Base-by-base conservation (phyloP, 805 yeast species). In the Zygosaccharomyces bailii region DNA sequence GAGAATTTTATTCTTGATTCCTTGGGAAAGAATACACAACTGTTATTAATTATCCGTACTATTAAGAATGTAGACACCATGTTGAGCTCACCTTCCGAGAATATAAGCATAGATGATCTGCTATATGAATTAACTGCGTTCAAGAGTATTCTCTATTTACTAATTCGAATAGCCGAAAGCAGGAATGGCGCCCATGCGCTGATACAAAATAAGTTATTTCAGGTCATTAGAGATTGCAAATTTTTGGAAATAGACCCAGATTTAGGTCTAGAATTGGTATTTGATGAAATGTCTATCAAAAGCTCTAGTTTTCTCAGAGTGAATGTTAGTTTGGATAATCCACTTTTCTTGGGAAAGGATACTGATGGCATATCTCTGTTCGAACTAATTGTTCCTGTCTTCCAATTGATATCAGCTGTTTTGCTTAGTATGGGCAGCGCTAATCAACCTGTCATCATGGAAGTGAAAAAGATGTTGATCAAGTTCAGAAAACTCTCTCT, bases 71-170 rank as follows among this genome's bases (percentile, higher is more conserved):
- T 84, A 1, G 96, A 87, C 59, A 84, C 79, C 30, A 68, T 82
- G 42, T 60, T 86, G 27, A 71, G 51, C 16, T 54, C 68, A 0
- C 53, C 62, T n/a, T 57, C 52, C 9, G 68, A 63, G 38, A 62
- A 66, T 21, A 63, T 76, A 7, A 70, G 77, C 11, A 54, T 79
- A 39, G 80, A 80, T 46, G 66, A 78, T 3, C 64, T 84, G 19
- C 61, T 86, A 1, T 84, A 84, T 60, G 96, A 88, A 55, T 63
- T 86, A 20, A 84, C 93, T 0, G 82, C 86, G 1, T 84, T 84
- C 67, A 85, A 84, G 54, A 74, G 91, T 0, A 78, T 84, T 0
- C 60, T 87, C 33, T 80, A 81, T 46, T 74, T 90, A 39, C 67
- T 91, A 49, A 73, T 82, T 1, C 75, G 93, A 52, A 74, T 91